Conservation (phyloP, 2,329 filamentous ascomycete genomes). For the Colletotrichum noveboracense region DNA sequence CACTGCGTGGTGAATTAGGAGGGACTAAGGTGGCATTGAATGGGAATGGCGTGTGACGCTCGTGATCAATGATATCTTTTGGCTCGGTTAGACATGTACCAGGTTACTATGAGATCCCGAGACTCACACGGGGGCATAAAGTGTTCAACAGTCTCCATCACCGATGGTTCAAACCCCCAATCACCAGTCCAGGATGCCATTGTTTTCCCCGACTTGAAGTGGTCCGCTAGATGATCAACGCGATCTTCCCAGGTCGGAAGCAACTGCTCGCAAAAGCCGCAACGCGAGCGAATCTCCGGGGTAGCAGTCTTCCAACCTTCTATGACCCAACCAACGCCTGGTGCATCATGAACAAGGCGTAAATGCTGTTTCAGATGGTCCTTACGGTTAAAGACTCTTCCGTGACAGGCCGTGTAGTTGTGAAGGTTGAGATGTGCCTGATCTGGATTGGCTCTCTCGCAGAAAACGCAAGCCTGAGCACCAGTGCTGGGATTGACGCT, state of each 20-base stretch:
- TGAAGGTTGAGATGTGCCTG: conserved; percentile 62
- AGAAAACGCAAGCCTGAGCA: conserved; percentile 62
- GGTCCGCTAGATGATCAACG: conserved; percentile 69
- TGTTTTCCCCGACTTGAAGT: conserved; percentile 68
- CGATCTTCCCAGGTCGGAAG: conserved; percentile 67
- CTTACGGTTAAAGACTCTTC: conserved; percentile 71
- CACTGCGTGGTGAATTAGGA: conserved; percentile 56
- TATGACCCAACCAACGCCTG: conserved; percentile 69
- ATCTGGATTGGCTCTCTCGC: conserved; percentile 58
- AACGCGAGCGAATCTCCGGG: conserved; percentile 66
- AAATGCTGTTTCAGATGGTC: conserved; percentile 72
- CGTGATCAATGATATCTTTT: conserved; percentile 68
- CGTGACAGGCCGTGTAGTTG: conserved; percentile 69
- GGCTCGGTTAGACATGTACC: conserved; percentile 42
- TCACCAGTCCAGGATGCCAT: conserved; percentile 75
- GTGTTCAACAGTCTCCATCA: conserved; percentile 69
- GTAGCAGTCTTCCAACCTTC: conserved; percentile 65
- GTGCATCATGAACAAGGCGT: conserved; percentile 66
- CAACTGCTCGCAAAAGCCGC: conserved; percentile 68
- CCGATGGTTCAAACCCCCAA: conserved; percentile 68
- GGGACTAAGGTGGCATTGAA: conserved; percentile 52
- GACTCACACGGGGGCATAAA: conserved; percentile 66
- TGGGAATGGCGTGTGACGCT: conserved; percentile 61
- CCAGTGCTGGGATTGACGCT: conserved; percentile 65
- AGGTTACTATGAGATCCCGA: conserved; percentile 38